phyloP scores from a whole-genome alignment of 192 early-diverging fungal genomes.

The Backusella psychrophila region DNA sequence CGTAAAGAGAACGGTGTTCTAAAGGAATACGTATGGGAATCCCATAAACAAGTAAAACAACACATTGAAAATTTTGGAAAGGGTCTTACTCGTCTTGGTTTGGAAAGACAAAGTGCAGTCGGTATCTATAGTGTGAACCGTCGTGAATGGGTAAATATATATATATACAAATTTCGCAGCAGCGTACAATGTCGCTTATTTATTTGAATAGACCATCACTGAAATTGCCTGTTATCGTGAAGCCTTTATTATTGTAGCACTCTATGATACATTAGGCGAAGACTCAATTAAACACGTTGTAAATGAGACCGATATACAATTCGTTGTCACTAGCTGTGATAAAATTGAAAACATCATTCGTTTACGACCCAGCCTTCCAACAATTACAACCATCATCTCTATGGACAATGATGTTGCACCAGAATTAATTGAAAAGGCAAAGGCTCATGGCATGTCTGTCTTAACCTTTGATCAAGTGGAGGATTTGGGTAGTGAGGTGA shows the following conservation, averaged over 20 bases:
- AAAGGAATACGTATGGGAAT: slow-evolving; percentile 64
- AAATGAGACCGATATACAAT: slow-evolving; percentile 72
- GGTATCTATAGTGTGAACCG: slow-evolving; percentile 77
- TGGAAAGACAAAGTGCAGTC: slow-evolving; percentile 37
- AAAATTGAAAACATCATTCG: slow-evolving; percentile 54
- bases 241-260: slow-evolving; percentile 69
- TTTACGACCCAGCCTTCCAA: slow-evolving; percentile 36
- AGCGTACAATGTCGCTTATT: neutral
- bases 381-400: slow-evolving; percentile 48
- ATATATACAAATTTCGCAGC: neutral
- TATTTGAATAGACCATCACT: slow-evolving; percentile 45
- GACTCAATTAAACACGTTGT: slow-evolving; percentile 75
- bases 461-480: slow-evolving; percentile 60
- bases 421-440: slow-evolving; percentile 28
- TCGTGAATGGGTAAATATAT: slow-evolving; percentile 68
- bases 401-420: slow-evolving; percentile 51
- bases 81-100: slow-evolving; percentile 41
- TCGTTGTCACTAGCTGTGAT: slow-evolving; percentile 59
- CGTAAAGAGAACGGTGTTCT: slow-evolving; percentile 53
- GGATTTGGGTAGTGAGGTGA: slow-evolving; percentile 50
- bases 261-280: slow-evolving; percentile 87
- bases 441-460: slow-evolving; percentile 31
- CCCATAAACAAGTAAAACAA: slow-evolving; percentile 56
- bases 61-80: slow-evolving; percentile 61
- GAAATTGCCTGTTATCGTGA: slow-evolving; percentile 66